These are phyloP conservation scores for Heliocybe sulcata DNA, from an alignment of 1,284 basidiomycete species.

Conservation along the genomic window DNA sequence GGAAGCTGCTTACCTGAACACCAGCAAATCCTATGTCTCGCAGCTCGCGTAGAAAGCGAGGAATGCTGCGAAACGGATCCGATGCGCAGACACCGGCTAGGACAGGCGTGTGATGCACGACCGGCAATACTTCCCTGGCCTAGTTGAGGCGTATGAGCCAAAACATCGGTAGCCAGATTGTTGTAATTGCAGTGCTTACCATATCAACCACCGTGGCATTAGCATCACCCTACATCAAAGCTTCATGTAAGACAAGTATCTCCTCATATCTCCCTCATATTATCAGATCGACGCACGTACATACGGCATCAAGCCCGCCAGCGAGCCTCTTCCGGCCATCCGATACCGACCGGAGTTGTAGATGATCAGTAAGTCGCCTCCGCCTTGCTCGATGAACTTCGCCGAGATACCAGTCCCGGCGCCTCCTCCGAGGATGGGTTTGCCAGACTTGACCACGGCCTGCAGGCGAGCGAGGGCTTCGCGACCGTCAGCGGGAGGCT, in stretches of 20 bases:
- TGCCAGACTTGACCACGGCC: slow-evolving; percentile 7
- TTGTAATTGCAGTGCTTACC: background rate
- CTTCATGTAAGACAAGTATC: slow-evolving; percentile 12
- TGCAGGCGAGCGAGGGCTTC: background rate
- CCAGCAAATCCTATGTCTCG: slow-evolving; percentile 20
- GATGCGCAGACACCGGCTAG: slow-evolving; percentile 20
- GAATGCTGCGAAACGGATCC: slow-evolving; percentile 22
- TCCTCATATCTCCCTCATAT: background rate
- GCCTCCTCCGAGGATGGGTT: slow-evolving; percentile 19
- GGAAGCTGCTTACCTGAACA: slow-evolving; percentile 10
- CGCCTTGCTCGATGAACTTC: slow-evolving; percentile 19
- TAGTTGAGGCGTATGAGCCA: background rate
- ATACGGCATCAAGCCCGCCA: slow-evolving; percentile 11
- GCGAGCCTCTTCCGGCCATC: slow-evolving; percentile 21
- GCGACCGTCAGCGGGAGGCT: background rate
- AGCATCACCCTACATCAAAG: slow-evolving; percentile 23
- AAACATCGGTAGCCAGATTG: background rate
- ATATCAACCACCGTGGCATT: slow-evolving; percentile 23
- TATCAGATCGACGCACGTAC: slow-evolving; percentile 9
- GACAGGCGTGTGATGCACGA: slow-evolving; percentile 20
- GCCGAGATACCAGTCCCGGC: slow-evolving; percentile 22
- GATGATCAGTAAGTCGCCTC: slow-evolving; percentile 20
- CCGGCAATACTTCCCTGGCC: slow-evolving; percentile 19
- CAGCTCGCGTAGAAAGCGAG: slow-evolving; percentile 15
- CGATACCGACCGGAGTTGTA: slow-evolving; percentile 23